Base-by-base conservation (phyloP, 352 stramenopile genomes). In the Pythium pyrilobum region DNA sequence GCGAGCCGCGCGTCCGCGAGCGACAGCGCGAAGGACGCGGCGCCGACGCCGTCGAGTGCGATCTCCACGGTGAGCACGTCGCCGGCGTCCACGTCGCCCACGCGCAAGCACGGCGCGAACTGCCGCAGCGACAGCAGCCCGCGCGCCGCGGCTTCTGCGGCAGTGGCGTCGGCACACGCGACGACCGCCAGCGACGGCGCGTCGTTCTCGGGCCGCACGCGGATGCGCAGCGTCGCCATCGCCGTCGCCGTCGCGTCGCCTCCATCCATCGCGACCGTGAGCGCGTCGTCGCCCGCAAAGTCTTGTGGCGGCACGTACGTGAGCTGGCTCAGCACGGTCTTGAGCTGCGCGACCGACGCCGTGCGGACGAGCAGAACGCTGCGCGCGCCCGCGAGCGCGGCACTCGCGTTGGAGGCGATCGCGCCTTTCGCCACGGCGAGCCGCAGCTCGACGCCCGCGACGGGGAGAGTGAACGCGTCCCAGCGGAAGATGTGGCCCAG, bases 41-140 rank as follows among this genome's bases (percentile, higher is more conserved):
- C n/a, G n/a, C n/a, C n/a, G n/a, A n/a, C n/a, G 24, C 3, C 16
- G n/a, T 47, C 27, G 4, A 59, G 12, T 13, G 38, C 45, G 13
- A 84, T 43, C 16, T 64, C 52, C n/a, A 81, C 52, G 10, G 66
- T 54, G 23, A 79, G 55, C 5, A 65, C 36, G 31, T 82, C 69
- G n/a, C 45, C 24, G 2, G 33, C 25, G 28, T 86, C 75, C 0
- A 62, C 45, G 23, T 86, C 73, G 4, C 53, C 33, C 0, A 84
- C 25, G 25, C 33, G 41, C 34, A 86, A 52, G 4, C 39, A 27
- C 3, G 75, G 72, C 5, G 82, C 50, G 20, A 77, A 67, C 24
- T 55, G 52, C 20, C 55, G 56, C 20, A 74, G 53, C 7, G 51
- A 46, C 0, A 25, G 38, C 1, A 20, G 3, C 15, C 20, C 15